phyloP scores from a whole-genome alignment of 2,329 filamentous ascomycete genomes.

The Alternaria novae-zelandiae region DNA sequence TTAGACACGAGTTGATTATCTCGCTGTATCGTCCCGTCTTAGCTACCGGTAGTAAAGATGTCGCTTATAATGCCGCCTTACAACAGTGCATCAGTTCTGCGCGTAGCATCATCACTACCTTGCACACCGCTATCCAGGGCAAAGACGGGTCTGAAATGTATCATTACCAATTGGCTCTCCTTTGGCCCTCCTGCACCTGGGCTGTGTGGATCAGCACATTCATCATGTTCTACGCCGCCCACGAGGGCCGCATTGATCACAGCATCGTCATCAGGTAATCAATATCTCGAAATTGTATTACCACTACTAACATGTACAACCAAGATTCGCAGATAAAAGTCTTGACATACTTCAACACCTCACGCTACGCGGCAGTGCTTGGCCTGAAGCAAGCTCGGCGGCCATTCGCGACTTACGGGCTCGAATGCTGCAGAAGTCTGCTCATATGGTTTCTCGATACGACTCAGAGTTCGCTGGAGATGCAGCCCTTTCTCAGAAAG shows the following conservation, averaged over 20 bases:
- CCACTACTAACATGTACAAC: constrained; percentile 2
- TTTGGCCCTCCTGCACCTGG: constrained; percentile 62
- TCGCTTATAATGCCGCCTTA: constrained; percentile 56
- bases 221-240: constrained; percentile 59
- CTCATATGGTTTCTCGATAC: not conserved
- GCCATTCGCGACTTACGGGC: constrained; percentile 33
- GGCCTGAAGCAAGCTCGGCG: constrained; percentile 39
- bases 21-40: constrained; percentile 60
- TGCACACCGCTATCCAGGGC: constrained; percentile 39
- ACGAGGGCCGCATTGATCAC: constrained; percentile 52
- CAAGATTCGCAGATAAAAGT: constrained; percentile 33
- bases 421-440: constrained; percentile 13
- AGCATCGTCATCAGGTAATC: constrained; percentile 51
- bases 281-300: not conserved
- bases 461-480: not conserved
- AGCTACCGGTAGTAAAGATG: constrained; percentile 53
- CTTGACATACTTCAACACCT: constrained; percentile 35
- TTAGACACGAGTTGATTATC: constrained; percentile 60
- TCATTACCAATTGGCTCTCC: constrained; percentile 39
- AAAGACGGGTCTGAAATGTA: not conserved
- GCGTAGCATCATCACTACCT: constrained; percentile 54
- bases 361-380: constrained; percentile 32
- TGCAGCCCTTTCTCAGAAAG: not conserved
- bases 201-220: constrained; percentile 62
- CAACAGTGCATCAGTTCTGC: constrained; percentile 61